phyloP scores from a whole-genome alignment of 2,329 filamentous ascomycete species.

The Exophiala dermatitidis region DNA sequence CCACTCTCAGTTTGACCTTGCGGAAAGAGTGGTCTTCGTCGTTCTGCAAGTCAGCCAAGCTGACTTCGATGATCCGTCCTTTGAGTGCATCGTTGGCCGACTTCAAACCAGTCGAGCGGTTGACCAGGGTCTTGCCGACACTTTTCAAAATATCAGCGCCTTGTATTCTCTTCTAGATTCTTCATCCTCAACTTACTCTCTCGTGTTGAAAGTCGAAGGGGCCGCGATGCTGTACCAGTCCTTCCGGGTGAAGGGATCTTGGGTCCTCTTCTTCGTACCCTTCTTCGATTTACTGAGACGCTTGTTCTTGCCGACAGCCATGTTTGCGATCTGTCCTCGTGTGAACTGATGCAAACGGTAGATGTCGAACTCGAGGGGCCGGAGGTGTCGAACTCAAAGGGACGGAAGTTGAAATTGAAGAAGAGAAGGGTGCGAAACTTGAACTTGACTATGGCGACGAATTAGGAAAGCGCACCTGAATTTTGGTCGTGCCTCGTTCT shows the following conservation, averaged over 20 bases:
- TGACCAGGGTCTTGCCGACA: conserved; percentile 99
- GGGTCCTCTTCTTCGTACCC: conserved; percentile 99
- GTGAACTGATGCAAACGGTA: conserved; percentile 4
- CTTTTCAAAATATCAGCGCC: conserved; percentile 45
- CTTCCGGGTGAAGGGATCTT: conserved; percentile 96
- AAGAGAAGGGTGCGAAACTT: background rate
- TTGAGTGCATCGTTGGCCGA: conserved; percentile 99
- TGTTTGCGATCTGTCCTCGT: conserved; percentile 39
- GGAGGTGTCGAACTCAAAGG: background rate
- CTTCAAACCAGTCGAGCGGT: conserved; percentile 99
- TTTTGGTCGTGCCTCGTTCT: background rate
- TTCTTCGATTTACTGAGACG: conserved; percentile 99
- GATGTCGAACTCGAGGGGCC: background rate
- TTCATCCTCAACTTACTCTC: conserved; percentile 66
- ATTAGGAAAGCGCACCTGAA: background rate
- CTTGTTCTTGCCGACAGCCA: conserved; percentile 98
- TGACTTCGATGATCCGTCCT: conserved; percentile 98
- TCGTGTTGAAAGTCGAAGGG: conserved; percentile 86
- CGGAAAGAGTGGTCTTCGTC: conserved; percentile 99
- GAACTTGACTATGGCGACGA: background rate
- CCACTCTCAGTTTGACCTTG: conserved; percentile 97
- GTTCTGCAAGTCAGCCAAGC: conserved; percentile 97
- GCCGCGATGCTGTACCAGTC: conserved; percentile 99
- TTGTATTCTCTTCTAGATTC: conserved; percentile 17
- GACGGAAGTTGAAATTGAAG: background rate